A percentile compares a stretch with the other conserved stretches of the same genome.
Conservation (phyloP, 139 green algal genomes). For the Ettlia oleoabundans region DNA sequence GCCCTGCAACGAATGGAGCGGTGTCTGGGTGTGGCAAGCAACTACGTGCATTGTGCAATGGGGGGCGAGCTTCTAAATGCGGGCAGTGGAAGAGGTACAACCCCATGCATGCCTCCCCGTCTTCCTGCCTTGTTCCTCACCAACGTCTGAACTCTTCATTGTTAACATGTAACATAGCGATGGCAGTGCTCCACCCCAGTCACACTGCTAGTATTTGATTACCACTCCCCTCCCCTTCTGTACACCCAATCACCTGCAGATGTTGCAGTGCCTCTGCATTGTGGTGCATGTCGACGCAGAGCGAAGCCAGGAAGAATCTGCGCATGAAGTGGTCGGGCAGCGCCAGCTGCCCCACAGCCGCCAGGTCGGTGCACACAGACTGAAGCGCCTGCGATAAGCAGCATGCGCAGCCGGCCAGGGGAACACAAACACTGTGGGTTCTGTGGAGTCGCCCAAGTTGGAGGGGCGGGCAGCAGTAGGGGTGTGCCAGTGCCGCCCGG, state of each 20-base stretch:
- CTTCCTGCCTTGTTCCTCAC: too few species aligned
- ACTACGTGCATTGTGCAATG: too few species aligned
- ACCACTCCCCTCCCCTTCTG: neutral
- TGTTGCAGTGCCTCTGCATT: conserved; percentile 80
- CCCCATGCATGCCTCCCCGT: too few species aligned
- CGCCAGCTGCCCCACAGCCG: conserved; percentile 12
- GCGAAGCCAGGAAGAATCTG: conserved; percentile 78
- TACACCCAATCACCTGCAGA: conserved; percentile 2
- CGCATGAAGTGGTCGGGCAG: conserved; percentile 80
- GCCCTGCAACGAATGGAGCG: conserved; percentile 20
- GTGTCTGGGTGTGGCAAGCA: neutral
- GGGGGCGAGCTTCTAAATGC: too few species aligned
- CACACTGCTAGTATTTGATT: too few species aligned
- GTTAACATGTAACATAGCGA: neutral
- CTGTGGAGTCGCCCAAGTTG: too few species aligned
- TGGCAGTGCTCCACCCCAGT: neutral
- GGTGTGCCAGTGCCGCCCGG: too few species aligned
- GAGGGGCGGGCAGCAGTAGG: too few species aligned
- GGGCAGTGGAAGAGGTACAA: too few species aligned
- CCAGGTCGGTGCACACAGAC: conserved; percentile 54
- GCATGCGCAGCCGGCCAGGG: neutral
- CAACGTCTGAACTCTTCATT: too few species aligned
- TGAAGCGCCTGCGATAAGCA: conserved; percentile 57
- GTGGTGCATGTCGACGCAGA: conserved; percentile 82
- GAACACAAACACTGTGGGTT: neutral